phyloP scores from a whole-genome alignment of 164 flowering plant genomes.

The Umbellularia californica region DNA sequence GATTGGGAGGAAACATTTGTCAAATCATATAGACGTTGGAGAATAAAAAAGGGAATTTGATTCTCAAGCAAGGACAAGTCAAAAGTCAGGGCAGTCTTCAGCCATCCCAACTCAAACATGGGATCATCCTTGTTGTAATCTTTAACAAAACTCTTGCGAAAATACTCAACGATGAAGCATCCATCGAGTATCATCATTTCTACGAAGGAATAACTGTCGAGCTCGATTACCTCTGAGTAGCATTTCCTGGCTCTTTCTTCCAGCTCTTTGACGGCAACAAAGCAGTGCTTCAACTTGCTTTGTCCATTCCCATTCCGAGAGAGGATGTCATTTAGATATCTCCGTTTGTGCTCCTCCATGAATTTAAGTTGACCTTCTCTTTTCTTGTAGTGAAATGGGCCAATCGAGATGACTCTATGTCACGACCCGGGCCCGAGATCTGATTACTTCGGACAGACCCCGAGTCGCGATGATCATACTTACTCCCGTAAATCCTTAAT shows the following conservation, averaged over 20 bases:
- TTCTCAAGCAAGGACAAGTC: slow-evolving; percentile 5
- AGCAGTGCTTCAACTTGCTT: not conserved
- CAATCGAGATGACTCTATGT: not conserved
- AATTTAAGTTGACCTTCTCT: not conserved
- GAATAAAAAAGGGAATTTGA: slow-evolving; percentile 10
- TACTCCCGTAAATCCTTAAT: no score
- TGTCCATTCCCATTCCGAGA: not conserved
- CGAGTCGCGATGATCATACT: no score
- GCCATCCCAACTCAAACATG: not conserved
- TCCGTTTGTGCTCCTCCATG: slow-evolving; percentile 11
- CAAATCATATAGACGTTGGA: not conserved
- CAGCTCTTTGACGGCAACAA: not conserved
- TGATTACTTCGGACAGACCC: no score
- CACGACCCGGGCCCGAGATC: no score
- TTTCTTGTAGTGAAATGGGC: not conserved
- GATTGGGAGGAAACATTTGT: no score
- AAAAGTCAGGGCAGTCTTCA: not conserved
- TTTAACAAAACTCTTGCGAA: not conserved
- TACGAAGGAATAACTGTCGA: not conserved
- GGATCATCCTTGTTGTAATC: not conserved
- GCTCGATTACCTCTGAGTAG: not conserved
- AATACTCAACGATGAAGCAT: slow-evolving; percentile 1
- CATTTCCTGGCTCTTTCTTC: not conserved
- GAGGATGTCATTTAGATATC: not conserved
- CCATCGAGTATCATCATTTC: slow-evolving; percentile 7